Percentiles rank a stretch among this genome's conserved stretches.
Conservation (phyloP, 768 basidiomycete genomes). For the Ephemerocybe angulata region DNA sequence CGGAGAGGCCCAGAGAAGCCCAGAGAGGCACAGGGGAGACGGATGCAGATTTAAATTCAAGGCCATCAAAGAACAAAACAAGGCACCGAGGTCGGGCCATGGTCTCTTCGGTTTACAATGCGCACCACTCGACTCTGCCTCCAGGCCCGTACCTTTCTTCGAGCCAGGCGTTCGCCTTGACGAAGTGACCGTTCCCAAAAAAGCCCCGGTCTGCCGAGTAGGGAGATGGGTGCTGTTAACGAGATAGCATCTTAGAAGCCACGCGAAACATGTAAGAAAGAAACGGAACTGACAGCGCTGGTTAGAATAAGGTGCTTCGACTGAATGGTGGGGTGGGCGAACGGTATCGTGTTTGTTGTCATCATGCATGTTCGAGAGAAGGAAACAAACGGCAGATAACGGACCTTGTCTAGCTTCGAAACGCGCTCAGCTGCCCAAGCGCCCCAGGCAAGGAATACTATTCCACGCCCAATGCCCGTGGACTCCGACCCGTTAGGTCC, state of each 20-base stretch:
- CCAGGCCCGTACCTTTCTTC: constrained; percentile 70
- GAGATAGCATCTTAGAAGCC: constrained; percentile 6
- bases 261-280: constrained; percentile 6
- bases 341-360: background rate
- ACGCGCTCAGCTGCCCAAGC: constrained; percentile 82
- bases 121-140: constrained; percentile 71
- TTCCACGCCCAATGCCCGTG: constrained; percentile 62
- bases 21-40: background rate
- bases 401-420: constrained; percentile 68
- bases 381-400: constrained; percentile 8
- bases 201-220: constrained; percentile 76
- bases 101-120: constrained; percentile 11
- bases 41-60: too few species aligned
- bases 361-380: background rate
- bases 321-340: too few species aligned
- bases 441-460: constrained; percentile 87
- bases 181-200: constrained; percentile 87
- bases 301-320: constrained; percentile 77
- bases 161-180: constrained; percentile 84
- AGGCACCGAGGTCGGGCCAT: background rate
- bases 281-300: constrained; percentile 56
- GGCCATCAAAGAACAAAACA: too few species aligned
- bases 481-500: constrained; percentile 16
- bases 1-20: too few species aligned
- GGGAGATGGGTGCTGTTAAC: constrained; percentile 77